Evolutionary conservation across 1,284 basidiomycete species (phyloP), one percentile per base, ranked within the genome.

Genomic region (Lentinus polychrous): DNA sequence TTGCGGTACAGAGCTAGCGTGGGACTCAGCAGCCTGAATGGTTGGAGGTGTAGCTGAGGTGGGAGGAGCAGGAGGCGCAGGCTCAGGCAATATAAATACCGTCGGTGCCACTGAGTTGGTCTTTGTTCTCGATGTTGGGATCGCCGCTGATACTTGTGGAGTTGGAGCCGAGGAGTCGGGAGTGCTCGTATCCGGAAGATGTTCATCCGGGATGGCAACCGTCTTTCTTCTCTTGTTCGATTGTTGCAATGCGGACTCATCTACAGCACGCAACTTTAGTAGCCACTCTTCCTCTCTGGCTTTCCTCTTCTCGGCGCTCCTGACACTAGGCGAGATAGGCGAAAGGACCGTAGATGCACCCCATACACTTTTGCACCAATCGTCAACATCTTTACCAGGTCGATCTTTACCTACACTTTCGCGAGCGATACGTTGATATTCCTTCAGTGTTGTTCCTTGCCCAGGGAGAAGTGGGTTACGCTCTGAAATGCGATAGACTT

Each of bases 401-500:
- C 61, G 57, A 51, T 81, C 79, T 39, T 70, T 69, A 2, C 81
- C 81, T 6, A 78, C 66, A 2, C 68, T 66, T 8, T 71, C 64
- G 15, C 69, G 70, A 0, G 81, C 84, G 42, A 79, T 71, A 1
- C 60, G 57, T 49, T 83, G 73, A 11, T 83, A 62, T 32, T 72
- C 68, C 23, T 69, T 58, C 8, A 81, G 62, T 8, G 69, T 65
- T 12, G 71, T 57, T 56, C 78, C 77, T 27, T 81, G 76, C 12
- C 39, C 39, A 23, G 17, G 12, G 14, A 8, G 6, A 17, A 61
- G 66, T 80, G 86, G 90, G 8, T 69, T 61, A 14, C 89, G 76
- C 49, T 90, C 86, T 11, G 58, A 64, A 0, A 66, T 56, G 5
- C 81, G 76, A 59, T 78, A 79, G 2, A 84, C 67, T 59, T 91